phyloP scores from a whole-genome alignment of 2,329 filamentous ascomycete species.

The Ophiognomonia clavigignenti-juglandacearum region DNA sequence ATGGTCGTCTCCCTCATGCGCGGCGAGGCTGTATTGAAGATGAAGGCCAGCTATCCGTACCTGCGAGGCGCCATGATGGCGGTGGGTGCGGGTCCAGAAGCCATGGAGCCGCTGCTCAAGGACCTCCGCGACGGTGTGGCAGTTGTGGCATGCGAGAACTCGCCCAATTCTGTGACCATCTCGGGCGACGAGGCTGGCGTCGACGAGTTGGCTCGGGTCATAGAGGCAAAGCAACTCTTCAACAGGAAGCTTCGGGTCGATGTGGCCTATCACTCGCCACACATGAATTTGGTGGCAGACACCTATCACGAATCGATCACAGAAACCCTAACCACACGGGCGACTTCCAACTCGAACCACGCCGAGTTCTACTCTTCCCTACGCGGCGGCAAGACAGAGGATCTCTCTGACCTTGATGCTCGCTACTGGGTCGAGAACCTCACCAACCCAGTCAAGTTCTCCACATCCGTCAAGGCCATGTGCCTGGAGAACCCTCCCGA shows the following conservation, averaged over 20 bases:
- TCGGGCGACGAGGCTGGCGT: slow-evolving; percentile 24
- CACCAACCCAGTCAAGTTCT: slow-evolving; percentile 37
- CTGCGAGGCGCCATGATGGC: slow-evolving; percentile 10
- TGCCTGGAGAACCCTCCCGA: slow-evolving; percentile 23
- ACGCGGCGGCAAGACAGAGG: slow-evolving; percentile 30
- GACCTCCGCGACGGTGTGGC: background rate
- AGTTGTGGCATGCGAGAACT: slow-evolving; percentile 14
- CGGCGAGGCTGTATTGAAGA: slow-evolving; percentile 3
- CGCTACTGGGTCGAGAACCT: slow-evolving; percentile 41
- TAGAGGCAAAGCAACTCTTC: slow-evolving; percentile 21
- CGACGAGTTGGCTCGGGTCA: background rate
- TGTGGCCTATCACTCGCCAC: slow-evolving; percentile 31
- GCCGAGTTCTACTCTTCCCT: slow-evolving; percentile 41
- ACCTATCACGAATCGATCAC: slow-evolving; percentile 17
- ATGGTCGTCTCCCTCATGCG: slow-evolving; percentile 19
- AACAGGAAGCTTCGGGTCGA: slow-evolving; percentile 26
- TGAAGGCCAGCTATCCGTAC: background rate
- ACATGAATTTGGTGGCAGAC: slow-evolving; percentile 22
- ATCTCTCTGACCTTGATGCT: slow-evolving; percentile 29
- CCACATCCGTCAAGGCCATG: slow-evolving; percentile 18
- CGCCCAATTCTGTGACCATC: slow-evolving; percentile 27
- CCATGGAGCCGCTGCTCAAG: slow-evolving; percentile 1
- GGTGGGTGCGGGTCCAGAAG: slow-evolving; percentile 1
- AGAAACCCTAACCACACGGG: background rate
- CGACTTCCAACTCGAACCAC: slow-evolving; percentile 18